Base-by-base conservation (phyloP, 208 protist species). In the Crithidia expoeki region DNA sequence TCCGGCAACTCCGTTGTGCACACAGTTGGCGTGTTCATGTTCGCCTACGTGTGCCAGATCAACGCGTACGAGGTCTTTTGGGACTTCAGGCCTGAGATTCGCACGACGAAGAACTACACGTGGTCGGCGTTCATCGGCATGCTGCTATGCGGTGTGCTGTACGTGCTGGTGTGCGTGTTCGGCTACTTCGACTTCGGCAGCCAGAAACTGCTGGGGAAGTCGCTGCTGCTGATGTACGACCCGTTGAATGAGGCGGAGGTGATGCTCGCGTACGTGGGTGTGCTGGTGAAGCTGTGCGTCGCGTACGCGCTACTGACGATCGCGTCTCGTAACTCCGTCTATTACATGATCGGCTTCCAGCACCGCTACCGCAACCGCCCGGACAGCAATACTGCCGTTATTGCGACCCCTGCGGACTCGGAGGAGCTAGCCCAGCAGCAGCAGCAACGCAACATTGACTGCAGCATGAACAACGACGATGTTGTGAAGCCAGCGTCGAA, bases 171-270 rank as follows among this genome's bases (percentile, higher is more conserved):
- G 25, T 73, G 58, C 28, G 61, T 92, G 32, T 88, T 90, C 51
- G 88, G 85, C 12, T 90, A 90, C 72, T 68, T 88, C 49, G 83
- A 92, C 61, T 94, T 94, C 75, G 81, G 74, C 36, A 56, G 47
- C 44, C 16, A 59, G 25, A 65, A 74, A 14, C 73, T 79, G 34
- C 53, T 53, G 1, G 51, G n/a, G n/a, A n/a, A n/a, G n/a, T n/a
- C n/a, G n/a, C n/a, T n/a, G n/a, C n/a, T n/a, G n/a, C n/a, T n/a
- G 19, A 74, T 81, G 62, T 92, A 86, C 75, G 67, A 88, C 70
- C 85, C 88, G 9, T 19, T 83, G 16, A 38, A 79, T 6, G 81
- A 90, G 32, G 56, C 30, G 10, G 68, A 83, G 27, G 47, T 92
- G 32, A 65, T 75, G 32, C 38, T 86, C 19, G 79, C 73, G 17